Evolutionary conservation across 2,329 filamentous ascomycete species (phyloP).

Genomic region (Neocucurbitaria cava): DNA sequence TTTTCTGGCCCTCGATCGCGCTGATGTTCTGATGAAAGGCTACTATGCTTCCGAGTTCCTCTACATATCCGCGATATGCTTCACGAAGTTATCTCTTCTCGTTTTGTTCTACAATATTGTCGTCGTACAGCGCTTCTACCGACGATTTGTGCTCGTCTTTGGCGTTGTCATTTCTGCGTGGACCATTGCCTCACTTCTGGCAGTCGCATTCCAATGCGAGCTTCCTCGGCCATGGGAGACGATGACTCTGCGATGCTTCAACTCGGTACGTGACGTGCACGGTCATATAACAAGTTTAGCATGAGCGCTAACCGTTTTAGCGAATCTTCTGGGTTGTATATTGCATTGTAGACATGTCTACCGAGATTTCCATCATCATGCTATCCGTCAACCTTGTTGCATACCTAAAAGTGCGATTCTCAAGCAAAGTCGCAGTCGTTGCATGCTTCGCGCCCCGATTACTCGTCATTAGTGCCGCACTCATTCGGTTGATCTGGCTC

Average conservation of each 20-base stretch:
- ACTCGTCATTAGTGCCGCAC: slow-evolving; percentile 33
- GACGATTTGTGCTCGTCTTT: slow-evolving; percentile 25
- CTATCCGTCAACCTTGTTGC: slow-evolving; percentile 40
- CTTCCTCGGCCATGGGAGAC: slow-evolving; percentile 41
- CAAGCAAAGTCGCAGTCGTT: slow-evolving; percentile 35
- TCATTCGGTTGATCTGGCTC: slow-evolving; percentile 39
- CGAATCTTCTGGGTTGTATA: slow-evolving; percentile 44
- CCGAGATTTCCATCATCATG: slow-evolving; percentile 40
- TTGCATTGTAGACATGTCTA: slow-evolving; percentile 42
- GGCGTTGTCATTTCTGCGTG: slow-evolving; percentile 34
- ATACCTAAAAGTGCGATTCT: slow-evolving; percentile 32
- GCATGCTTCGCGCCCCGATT: slow-evolving; percentile 43
- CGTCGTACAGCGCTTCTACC: slow-evolving; percentile 23
- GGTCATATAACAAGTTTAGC: not conserved
- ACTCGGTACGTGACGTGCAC: slow-evolving; percentile 27
- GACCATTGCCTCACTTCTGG: slow-evolving; percentile 33
- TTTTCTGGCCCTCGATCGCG: slow-evolving; percentile 23
- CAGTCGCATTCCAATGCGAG: slow-evolving; percentile 39
- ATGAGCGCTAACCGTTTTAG: slow-evolving; percentile 28
- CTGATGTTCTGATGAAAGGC: slow-evolving; percentile 35
- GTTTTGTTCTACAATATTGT: slow-evolving; percentile 36
- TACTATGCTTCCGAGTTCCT: slow-evolving; percentile 45
- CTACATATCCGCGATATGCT: slow-evolving; percentile 38
- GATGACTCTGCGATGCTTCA: slow-evolving; percentile 35
- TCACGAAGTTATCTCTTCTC: slow-evolving; percentile 40